Percentiles rank a stretch among this genome's conserved stretches.
Conservation (phyloP, 805 yeast genomes). For the Debaryomyces tyrocola region DNA sequence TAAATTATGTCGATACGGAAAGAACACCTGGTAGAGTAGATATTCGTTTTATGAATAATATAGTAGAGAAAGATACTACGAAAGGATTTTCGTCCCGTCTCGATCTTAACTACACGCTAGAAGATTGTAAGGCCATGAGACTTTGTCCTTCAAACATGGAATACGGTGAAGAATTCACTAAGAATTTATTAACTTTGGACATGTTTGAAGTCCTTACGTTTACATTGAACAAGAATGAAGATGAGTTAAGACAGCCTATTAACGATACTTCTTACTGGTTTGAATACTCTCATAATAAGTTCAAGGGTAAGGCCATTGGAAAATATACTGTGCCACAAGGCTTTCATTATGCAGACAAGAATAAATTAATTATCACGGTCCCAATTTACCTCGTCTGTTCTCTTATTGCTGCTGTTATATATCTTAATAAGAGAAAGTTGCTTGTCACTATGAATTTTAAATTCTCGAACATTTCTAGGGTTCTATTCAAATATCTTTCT, state of each 20-base stretch:
- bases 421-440: not conserved
- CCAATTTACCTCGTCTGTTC: not conserved
- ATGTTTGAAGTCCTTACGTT: not conserved
- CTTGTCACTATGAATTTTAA: not conserved
- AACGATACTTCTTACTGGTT: not conserved
- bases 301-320: too few relatives aligned
- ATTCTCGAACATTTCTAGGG: not conserved
- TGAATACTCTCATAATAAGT: not conserved
- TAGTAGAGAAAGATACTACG: too few relatives aligned
- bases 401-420: not conserved
- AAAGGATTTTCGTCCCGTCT: too few relatives aligned
- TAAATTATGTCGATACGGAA: too few relatives aligned
- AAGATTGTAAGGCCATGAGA: not conserved
- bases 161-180: not conserved
- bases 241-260: not conserved
- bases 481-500: not conserved
- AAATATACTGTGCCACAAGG: not conserved
- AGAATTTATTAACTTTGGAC: not conserved
- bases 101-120: not conserved
- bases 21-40: too few relatives aligned
- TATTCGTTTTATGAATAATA: too few relatives aligned
- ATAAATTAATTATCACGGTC: not conserved
- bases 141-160: not conserved
- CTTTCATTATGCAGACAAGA: not conserved
- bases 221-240: not conserved